These are phyloP conservation scores for Fusarium redolens DNA, from an alignment of 2,329 filamentous ascomycete species.

Conservation along the genomic window DNA sequence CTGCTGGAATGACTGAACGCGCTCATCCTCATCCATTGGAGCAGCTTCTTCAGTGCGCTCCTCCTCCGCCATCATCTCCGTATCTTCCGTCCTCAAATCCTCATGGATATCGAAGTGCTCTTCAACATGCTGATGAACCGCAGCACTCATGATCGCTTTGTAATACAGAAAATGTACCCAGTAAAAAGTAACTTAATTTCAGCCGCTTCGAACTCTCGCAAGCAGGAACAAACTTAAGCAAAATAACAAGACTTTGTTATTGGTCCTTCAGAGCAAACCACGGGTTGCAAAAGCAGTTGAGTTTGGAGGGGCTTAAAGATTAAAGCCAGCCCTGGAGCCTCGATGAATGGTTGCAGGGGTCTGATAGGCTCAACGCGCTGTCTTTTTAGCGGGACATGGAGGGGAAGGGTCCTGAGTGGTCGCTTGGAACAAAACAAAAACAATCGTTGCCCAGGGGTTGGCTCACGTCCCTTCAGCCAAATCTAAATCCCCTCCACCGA, in stretches of 20 bases:
- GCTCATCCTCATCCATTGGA: slow-evolving; percentile 38
- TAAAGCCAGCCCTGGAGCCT: background rate
- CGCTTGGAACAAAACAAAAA: slow-evolving; percentile 52
- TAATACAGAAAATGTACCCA: background rate
- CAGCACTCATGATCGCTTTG: slow-evolving; percentile 38
- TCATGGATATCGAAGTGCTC: slow-evolving; percentile 62
- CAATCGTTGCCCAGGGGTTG: slow-evolving; percentile 44
- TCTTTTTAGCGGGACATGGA: slow-evolving; percentile 42
- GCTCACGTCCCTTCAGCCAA: slow-evolving; percentile 25
- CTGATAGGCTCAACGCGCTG: slow-evolving; percentile 32
- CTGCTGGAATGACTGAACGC: slow-evolving; percentile 43
- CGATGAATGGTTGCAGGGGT: slow-evolving; percentile 39
- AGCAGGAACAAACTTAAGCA: background rate
- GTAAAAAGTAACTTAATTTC: background rate
- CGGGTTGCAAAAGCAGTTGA: slow-evolving; percentile 9
- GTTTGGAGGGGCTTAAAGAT: slow-evolving; percentile 40
- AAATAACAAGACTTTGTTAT: slow-evolving; percentile 14
- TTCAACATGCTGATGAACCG: slow-evolving; percentile 44
- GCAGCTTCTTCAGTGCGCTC: slow-evolving; percentile 45
- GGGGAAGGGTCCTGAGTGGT: slow-evolving; percentile 38
- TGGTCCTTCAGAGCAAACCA: slow-evolving; percentile 9
- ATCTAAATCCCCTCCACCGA: slow-evolving; percentile 30
- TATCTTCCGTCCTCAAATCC: slow-evolving; percentile 62
- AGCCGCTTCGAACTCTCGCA: background rate
- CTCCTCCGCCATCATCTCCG: slow-evolving; percentile 61